Conservation (phyloP, 176 grass and related monocot species). For the Melocanna baccifera region DNA sequence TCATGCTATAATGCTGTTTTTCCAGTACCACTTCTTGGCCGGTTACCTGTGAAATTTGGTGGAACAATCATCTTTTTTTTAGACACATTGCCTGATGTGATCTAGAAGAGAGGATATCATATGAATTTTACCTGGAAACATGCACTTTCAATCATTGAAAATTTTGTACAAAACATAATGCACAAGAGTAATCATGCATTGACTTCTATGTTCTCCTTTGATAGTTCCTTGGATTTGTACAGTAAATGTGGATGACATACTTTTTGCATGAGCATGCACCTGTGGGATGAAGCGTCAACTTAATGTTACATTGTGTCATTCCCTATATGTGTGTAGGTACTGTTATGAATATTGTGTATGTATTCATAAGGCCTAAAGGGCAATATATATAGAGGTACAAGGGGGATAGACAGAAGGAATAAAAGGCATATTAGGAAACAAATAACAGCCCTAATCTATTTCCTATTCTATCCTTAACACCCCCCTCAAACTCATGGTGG, state of each 20-base stretch:
- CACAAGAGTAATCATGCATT: background rate
- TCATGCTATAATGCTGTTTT: no score
- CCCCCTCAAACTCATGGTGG: no score
- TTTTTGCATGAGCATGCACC: background rate
- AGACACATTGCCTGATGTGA: background rate
- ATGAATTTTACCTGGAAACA: background rate
- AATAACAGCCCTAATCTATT: no score
- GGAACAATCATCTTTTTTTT: background rate
- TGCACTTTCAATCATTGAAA: background rate
- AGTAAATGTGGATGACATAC: background rate
- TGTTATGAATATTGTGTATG: no score
- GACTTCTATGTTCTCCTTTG: background rate
- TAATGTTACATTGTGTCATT: background rate
- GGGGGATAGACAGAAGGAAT: no score
- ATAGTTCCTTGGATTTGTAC: background rate
- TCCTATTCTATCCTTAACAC: no score
- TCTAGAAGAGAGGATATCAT: background rate
- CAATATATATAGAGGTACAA: no score
- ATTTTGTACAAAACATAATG: background rate
- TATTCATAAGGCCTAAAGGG: no score
- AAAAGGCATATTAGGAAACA: no score
- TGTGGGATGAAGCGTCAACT: background rate
- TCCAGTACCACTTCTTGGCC: no score
- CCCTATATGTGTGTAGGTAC: slow-evolving; percentile 41
- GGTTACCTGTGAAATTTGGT: no score